Evolutionary conservation across 1,139 yeast species (phyloP).

Genomic region (Kodamaea alishanica): DNA sequence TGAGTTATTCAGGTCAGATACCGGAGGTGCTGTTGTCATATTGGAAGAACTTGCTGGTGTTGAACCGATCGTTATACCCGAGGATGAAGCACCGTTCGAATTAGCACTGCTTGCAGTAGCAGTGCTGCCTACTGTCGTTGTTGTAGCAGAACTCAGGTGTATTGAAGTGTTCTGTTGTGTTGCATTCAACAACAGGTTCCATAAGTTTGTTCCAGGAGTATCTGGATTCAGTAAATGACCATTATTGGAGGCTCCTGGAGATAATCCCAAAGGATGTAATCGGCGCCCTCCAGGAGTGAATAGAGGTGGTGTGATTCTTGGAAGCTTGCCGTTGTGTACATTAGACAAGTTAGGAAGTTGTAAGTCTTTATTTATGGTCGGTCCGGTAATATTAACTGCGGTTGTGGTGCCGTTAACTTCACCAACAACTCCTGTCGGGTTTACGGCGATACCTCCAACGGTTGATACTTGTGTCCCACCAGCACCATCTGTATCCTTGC

Average conservation of each 20-base stretch:
- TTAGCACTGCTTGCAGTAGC: too few relatives aligned
- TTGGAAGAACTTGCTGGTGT: conserved; percentile 1
- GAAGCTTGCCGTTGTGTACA: conserved; percentile 28
- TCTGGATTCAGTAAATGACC: conserved; percentile 38
- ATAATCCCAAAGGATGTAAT: conserved; percentile 52
- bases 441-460: not conserved
- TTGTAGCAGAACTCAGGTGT: conserved; percentile 8
- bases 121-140: conserved; percentile 10
- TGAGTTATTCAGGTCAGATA: conserved; percentile 4
- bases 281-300: conserved; percentile 61
- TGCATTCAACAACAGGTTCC: conserved; percentile 45
- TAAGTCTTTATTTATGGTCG: conserved; percentile 30
- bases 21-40: conserved; percentile 1
- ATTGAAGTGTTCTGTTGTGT: conserved; percentile 13
- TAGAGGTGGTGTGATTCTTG: conserved; percentile 51
- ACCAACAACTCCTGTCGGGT: not conserved
- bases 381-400: conserved; percentile 5
- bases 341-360: conserved; percentile 33
- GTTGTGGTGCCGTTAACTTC: conserved; percentile 5
- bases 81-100: conserved; percentile 1
- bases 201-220: conserved; percentile 48
- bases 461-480: not conserved
- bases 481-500: conserved; percentile 30
- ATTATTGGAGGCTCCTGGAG: conserved; percentile 24
- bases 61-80: conserved; percentile 6